Base-by-base conservation (phyloP, 345 rosid genomes). In the Populus euphratica region DNA sequence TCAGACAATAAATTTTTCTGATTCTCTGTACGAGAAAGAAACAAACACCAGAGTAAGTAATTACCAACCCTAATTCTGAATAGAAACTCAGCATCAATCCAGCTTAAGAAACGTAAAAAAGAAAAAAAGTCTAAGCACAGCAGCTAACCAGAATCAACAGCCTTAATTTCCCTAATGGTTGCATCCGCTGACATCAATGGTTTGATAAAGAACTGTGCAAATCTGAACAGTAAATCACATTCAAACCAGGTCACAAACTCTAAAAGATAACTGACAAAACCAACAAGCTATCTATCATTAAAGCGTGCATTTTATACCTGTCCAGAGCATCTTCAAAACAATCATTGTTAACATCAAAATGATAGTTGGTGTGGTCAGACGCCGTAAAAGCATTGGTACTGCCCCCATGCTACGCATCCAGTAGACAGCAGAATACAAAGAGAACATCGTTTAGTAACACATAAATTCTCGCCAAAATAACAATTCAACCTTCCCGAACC, bases 131-230 rank as follows among this genome's bases (percentile, higher is more conserved):
- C 56, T 54, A 36, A 68, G 69, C 36, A 4, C 5, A 66, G 78
- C 5, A 49, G 41, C 86, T n/a, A 77, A 95, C 98, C 99, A 86
- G 98, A 95, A 85, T 93, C 99, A 75, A 95, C 97, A 8, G 97
- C 97, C 83, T 91, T 95, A 35, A 93, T 92, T 81, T 95, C 98
- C 86, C 99, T 91, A 69, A 31, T 89, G 29, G 98, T 93, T 61
- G 99, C 99, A 73, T 95, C 99, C 74, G 93, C 91, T 12, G 98
- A 90, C 94, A 95, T 92, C 83, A 95, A 85, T 59, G 98, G 99
- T 73, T 90, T 92, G 66, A 93, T 86, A 81, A 95, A 95, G 87
- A 95, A 93, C 78, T 93, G 98, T 0, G 94, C 90, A 69, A 93
- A 95, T 82, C 99, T 95, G 91, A 68, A 70, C 43, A 68, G 25